phyloP scores from a whole-genome alignment of 352 stramenopile species.

The Globisporangium perplexum region DNA sequence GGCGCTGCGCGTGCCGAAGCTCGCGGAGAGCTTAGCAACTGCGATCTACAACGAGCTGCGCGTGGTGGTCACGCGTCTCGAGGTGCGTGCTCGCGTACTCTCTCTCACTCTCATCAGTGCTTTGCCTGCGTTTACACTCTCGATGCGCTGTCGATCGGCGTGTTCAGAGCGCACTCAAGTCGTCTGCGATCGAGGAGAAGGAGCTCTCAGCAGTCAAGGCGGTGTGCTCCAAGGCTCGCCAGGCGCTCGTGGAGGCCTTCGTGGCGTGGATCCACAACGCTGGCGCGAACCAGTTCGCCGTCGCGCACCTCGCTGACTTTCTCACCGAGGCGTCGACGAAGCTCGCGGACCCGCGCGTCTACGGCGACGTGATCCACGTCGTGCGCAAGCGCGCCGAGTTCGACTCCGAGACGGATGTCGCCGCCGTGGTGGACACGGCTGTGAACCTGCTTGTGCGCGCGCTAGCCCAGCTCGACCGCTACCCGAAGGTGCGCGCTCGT shows the following conservation, averaged over 20 bases:
- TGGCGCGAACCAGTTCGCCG: constrained; percentile 21
- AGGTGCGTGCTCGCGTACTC: constrained; percentile 28
- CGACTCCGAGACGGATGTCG: constrained; percentile 19
- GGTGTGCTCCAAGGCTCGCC: constrained; percentile 48
- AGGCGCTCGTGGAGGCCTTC: constrained; percentile 58
- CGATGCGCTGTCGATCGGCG: too few species aligned
- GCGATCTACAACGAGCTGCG: constrained; percentile 32
- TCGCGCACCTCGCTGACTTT: constrained; percentile 32
- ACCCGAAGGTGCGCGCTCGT: constrained; percentile 71
- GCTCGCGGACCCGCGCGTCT: constrained; percentile 65
- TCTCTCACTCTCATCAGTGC: neutral
- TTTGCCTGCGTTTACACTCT: neutral
- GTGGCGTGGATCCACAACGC: constrained; percentile 62
- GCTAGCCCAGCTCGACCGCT: constrained; percentile 55
- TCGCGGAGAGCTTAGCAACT: constrained; percentile 22
- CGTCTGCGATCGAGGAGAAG: constrained; percentile 22
- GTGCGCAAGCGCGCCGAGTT: constrained; percentile 10
- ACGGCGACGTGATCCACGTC: constrained; percentile 54
- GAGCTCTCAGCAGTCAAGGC: constrained; percentile 41
- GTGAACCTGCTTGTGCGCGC: constrained; percentile 36
- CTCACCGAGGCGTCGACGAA: constrained; percentile 51
- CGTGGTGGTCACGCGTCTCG: constrained; percentile 48
- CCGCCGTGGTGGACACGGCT: constrained; percentile 17
- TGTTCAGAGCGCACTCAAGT: constrained; percentile 20
- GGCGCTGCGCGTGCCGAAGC: constrained; percentile 26